Base-by-base conservation (phyloP, 179 eudicot genomes). In the Beta lomatogona region DNA sequence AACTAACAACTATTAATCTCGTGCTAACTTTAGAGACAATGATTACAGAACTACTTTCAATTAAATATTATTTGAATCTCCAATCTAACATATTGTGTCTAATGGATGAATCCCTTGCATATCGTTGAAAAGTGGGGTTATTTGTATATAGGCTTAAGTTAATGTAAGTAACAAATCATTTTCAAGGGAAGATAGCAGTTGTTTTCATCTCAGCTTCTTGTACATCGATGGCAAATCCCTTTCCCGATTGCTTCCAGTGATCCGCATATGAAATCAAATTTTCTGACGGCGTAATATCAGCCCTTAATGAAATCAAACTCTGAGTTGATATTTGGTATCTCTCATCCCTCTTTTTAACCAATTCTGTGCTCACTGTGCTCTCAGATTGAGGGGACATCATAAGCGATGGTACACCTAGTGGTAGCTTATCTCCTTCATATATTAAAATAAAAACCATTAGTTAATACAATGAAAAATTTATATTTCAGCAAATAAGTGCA, bases 171-270 rank as follows among this genome's bases (percentile, higher is more conserved):
- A 1, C 53, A 48, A 48, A 48, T 7, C 9, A 48, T 6, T 15
- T 31, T 73, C n/a, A 87, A 5, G 89, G 90, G 22, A 84, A 84
- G 18, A 86, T 81, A 36, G 74, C 80, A 15, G 19, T 83, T 9
- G 31, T 61, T 60, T 83, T 84, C 76, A 89, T 87, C 22, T 88
- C 70, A 1, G 82, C 64, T 59, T 71, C 22, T 45, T 76, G 75
- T 11, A 87, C n/a, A 71, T 89, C 91, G 58, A 89, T 72, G 7
- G 87, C 88, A 60, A 89, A 89, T 9, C 91, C 88, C 63, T 89
- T 87, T 16, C 89, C 87, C 2, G 78, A 77, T 10, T 79, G 82
- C 75, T 76, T 89, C 91, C 89, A 89, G 22, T 87, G 66, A 45
- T 89, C 88, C 1, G 89, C 89, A 36, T 70, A 52, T 0, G 76